Conservation (phyloP, 2,329 filamentous ascomycete species). For the Rhinocladiella similis region DNA sequence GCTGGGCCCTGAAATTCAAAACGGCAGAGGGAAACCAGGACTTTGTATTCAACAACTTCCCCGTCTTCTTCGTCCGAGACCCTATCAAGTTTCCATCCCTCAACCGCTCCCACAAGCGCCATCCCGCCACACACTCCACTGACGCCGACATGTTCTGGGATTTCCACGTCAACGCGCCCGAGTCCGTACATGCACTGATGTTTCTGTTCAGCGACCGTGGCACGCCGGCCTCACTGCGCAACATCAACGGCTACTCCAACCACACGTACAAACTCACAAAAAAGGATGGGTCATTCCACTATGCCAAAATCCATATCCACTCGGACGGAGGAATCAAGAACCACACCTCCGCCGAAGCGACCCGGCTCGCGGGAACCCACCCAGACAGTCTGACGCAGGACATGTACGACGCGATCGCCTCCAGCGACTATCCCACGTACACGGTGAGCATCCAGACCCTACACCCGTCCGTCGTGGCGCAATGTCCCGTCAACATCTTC, state of each 20-base stretch:
- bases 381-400: constrained; percentile 66
- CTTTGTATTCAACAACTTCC: constrained; percentile 51
- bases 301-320: constrained; percentile 66
- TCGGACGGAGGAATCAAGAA: constrained; percentile 63
- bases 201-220: constrained; percentile 66
- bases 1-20: constrained; percentile 53
- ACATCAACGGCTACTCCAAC: constrained; percentile 68
- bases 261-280: constrained; percentile 69
- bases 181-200: constrained; percentile 65
- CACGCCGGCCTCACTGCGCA: constrained; percentile 64
- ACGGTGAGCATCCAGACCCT: constrained; percentile 66
- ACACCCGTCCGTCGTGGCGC: constrained; percentile 59
- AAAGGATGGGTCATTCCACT: constrained; percentile 65
- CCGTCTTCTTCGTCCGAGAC: constrained; percentile 71
- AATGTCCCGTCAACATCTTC: constrained; percentile 64
- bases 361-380: constrained; percentile 54
- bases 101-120: constrained; percentile 72
- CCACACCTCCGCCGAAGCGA: constrained; percentile 59
- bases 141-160: constrained; percentile 74
- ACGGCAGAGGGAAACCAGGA: constrained; percentile 56
- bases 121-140: constrained; percentile 68
- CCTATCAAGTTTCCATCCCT: constrained; percentile 72
- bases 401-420: constrained; percentile 63
- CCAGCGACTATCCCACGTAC: constrained; percentile 64
- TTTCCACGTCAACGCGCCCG: constrained; percentile 61